Percentiles rank a stretch among this genome's conserved stretches.
Evolutionary conservation across 441 rosid species (phyloP).

Genomic region (Geranium incanum): DNA sequence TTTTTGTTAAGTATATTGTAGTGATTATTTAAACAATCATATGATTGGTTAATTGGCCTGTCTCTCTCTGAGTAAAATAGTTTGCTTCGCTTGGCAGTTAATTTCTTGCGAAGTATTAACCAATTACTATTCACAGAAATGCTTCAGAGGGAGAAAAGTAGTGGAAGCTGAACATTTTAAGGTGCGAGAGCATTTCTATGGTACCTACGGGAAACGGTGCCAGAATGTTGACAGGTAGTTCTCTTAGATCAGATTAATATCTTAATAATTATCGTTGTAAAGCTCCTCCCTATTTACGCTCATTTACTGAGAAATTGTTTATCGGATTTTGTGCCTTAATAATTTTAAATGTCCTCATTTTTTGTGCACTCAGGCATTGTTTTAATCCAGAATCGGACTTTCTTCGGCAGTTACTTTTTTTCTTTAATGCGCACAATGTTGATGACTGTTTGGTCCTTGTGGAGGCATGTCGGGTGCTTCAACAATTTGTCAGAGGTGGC

Average conservation of each 20-base stretch:
- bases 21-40: no score
- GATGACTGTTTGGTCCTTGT: conserved; percentile 56
- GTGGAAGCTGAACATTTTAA: conserved; percentile 52
- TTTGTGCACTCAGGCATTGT: conserved; percentile 52
- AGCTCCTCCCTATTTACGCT: no score
- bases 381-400: conserved; percentile 83
- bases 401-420: conserved; percentile 66
- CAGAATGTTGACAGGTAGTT: conserved; percentile 68
- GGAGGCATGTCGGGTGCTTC: conserved; percentile 61
- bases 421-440: conserved; percentile 52
- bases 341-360: conserved; percentile 13
- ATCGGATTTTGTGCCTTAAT: not conserved
- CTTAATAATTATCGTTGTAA: no score
- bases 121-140: no score
- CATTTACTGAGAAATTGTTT: no score
- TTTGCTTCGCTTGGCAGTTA: no score
- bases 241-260: not conserved
- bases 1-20: no score
- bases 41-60: no score
- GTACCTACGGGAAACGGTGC: conserved; percentile 52
- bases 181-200: conserved; percentile 58
- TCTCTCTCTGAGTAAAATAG: no score
- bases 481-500: conserved; percentile 38
- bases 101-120: no score
- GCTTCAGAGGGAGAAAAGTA: conserved; percentile 74